Conservation (phyloP, 2,329 filamentous ascomycete species). For the Bipolaris bicolor region DNA sequence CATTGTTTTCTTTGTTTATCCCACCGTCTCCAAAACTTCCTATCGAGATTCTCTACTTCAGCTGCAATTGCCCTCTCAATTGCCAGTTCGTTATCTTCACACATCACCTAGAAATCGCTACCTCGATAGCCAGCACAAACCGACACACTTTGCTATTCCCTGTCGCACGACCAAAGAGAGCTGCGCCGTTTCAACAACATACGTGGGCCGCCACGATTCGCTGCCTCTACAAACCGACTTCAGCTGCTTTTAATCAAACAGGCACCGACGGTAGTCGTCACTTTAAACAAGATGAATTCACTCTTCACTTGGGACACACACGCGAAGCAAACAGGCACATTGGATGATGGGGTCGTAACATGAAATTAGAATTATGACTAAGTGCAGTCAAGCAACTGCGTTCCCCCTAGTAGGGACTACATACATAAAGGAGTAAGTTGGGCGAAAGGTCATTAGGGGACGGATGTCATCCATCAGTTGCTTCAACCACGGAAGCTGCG, state of each 20-base stretch:
- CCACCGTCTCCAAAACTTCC: not conserved
- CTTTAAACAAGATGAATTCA: not conserved
- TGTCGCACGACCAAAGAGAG: too few species aligned
- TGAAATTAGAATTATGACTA: slow-evolving; percentile 7
- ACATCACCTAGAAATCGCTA: too few species aligned
- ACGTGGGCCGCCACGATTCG: not conserved
- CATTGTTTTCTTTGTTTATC: not conserved
- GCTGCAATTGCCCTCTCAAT: too few species aligned
- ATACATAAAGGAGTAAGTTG: not conserved
- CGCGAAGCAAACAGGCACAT: not conserved
- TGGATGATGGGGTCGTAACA: not conserved
- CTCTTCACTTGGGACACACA: not conserved
- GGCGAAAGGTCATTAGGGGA: not conserved
- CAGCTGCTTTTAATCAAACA: slow-evolving; percentile 3
- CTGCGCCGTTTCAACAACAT: too few species aligned
- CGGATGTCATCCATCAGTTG: not conserved
- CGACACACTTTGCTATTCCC: too few species aligned
- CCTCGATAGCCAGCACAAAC: too few species aligned
- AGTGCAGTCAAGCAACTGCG: slow-evolving; percentile 17
- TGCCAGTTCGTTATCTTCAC: too few species aligned
- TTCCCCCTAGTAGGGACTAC: slow-evolving; percentile 10
- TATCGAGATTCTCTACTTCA: not conserved
- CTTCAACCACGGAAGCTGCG: slow-evolving; percentile 6
- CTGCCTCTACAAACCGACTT: not conserved
- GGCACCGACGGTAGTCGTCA: slow-evolving; percentile 5